Evolutionary conservation across 2,329 filamentous ascomycete species (phyloP), one percentile per base, ranked within the genome.

Genomic region (Fusarium virguliforme): DNA sequence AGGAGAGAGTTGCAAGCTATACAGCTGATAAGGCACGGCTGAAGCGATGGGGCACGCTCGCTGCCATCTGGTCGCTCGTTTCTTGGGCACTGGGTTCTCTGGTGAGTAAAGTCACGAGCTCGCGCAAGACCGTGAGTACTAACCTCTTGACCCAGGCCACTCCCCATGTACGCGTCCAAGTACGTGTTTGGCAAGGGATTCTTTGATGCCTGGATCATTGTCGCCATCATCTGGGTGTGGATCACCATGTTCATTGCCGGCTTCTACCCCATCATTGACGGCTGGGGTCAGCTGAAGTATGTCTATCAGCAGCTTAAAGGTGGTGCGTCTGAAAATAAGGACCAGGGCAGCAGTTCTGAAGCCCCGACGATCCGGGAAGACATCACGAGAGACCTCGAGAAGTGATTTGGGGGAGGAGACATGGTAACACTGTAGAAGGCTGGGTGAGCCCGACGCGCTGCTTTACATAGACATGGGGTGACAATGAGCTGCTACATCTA

Each of bases 181-280:
- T 87, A 87, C 61, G 76, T 87, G 0, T 87, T 87, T 67, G 78
- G 79, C 2, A 83, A 84, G 60, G 76, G 75, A 35, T 88, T 88
- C 65, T 88, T 84, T 54, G 76, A 78, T 1, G 86, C 84, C 0
- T 88, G 86, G 86, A 75, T 88, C 1, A 79, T 85, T 0, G 76
- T 88, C 0, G 81, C 82, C 0, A 84, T 88, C 15, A 83, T 88
- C 32, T 88, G 86, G 85, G 80, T 87, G 4, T 88, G 85, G 85
- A 72, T 78, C 0, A 87, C 85, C 0, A 81, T 87, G 80, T 75
- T 88, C 0, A 75, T 87, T 13, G 83, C 83, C 0, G 84, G 83
- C 0, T 83, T 87, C 51, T 87, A 83, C 62, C 86, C 85, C 0
- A 79, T 88, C 2, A 74, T 86, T 6, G 85, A 87, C 64, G 85